Conservation (phyloP, 2,329 filamentous ascomycete genomes). For the Aureobasidium musti region DNA sequence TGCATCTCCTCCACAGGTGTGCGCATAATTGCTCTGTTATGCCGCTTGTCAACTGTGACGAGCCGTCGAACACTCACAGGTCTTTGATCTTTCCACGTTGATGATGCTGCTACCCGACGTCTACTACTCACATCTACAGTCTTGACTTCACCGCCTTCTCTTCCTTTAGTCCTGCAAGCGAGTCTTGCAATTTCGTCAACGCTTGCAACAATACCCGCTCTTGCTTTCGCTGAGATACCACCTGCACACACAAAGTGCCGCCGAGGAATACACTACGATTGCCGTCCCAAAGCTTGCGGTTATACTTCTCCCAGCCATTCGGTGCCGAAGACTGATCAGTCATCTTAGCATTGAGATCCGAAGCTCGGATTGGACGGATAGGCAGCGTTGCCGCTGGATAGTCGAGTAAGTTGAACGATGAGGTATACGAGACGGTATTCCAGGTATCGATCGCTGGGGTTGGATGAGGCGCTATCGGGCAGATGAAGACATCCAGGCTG, state of each 20-base stretch:
- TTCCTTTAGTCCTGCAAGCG: slow-evolving; percentile 37
- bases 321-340: slow-evolving; percentile 35
- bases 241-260: slow-evolving; percentile 59
- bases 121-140: slow-evolving; percentile 22
- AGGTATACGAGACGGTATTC: slow-evolving; percentile 64
- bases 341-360: slow-evolving; percentile 56
- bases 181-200: slow-evolving; percentile 58
- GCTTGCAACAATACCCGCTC: slow-evolving; percentile 57
- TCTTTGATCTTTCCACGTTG: neutral
- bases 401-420: slow-evolving; percentile 62
- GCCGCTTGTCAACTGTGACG: neutral
- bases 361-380: slow-evolving; percentile 52
- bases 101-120: slow-evolving; percentile 3
- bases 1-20: neutral
- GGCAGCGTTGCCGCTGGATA: slow-evolving; percentile 62
- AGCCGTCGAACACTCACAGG: neutral
- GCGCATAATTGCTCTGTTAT: slow-evolving; percentile 4
- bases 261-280: slow-evolving; percentile 58
- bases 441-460: slow-evolving; percentile 63
- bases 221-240: slow-evolving; percentile 57
- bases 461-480: slow-evolving; percentile 65
- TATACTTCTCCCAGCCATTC: slow-evolving; percentile 62
- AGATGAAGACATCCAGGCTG: slow-evolving; percentile 60
- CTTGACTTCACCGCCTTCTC: slow-evolving; percentile 1
- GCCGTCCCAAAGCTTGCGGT: slow-evolving; percentile 59